Evolutionary conservation across 2,329 filamentous ascomycete species (phyloP), one percentile per base, ranked within the genome.

Genomic region (Ophiocordyceps camponoti-leonardi): DNA sequence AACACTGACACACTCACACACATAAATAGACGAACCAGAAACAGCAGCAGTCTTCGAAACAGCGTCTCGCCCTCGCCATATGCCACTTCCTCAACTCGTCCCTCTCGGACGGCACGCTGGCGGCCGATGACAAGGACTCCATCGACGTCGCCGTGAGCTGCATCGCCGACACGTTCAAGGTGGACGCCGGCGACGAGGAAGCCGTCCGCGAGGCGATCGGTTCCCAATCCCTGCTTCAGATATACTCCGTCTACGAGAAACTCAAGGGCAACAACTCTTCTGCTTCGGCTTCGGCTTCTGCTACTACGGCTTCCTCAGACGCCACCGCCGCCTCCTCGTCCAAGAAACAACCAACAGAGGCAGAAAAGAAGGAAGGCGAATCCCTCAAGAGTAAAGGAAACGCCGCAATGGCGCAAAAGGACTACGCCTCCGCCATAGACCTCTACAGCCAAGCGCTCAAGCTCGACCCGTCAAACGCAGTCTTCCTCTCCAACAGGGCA

Each of bases 191-290:
- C 50, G 81, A 94, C 65, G 71, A 78, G 57, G 69, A 74, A 46
- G 81, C 86, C 55, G 70, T 90, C 55, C 69, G 77, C 52, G 77
- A 84, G 53, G 86, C 88, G 53, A 71, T 94, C 52, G 88, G 87
- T 58, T 76, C 80, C 52, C 87, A 96, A 69, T 88, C 81, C 61
- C 81, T 98, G 49, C 73, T 87, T 49, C 81, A 82, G 63, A 93
- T 98, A 67, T 98, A 93, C 73, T 79, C 79, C 59, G 87, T 95
- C 52, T 96, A 95, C 67, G 92, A 98, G 69, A 94, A 93, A 67
- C 76, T 95, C 52, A 88, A 88, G 68, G 74, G 65, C n/a, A 58
- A 69, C 13, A 58, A 66, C 2, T 7, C 35, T 4, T 4, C 7
- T 10, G 20, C 18, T 6, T 20, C 39, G 8, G 39, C n/a, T 13